A percentile compares a stretch with the other conserved stretches of the same genome.
phyloP scores from a whole-genome alignment of 768 basidiomycete genomes.

The Agrocybe pediades region DNA sequence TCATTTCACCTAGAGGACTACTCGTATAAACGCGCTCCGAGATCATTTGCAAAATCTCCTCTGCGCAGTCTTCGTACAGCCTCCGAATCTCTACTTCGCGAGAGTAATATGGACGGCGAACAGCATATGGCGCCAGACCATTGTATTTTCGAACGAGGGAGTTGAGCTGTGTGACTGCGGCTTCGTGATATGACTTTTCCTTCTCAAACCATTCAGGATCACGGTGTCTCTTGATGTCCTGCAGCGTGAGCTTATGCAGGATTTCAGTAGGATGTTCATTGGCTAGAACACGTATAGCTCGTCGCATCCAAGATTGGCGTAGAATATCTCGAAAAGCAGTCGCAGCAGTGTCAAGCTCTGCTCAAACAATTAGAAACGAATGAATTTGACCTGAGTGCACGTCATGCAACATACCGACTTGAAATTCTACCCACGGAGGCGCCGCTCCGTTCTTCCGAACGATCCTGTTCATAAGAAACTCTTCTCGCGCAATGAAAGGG shows the following conservation, averaged over 20 bases:
- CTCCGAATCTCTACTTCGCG: slow-evolving; percentile 59
- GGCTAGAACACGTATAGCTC: slow-evolving; percentile 64
- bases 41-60: slow-evolving; percentile 47
- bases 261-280: slow-evolving; percentile 42
- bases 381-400: background rate
- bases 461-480: slow-evolving; percentile 86
- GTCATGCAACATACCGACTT: slow-evolving; percentile 50
- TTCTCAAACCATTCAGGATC: slow-evolving; percentile 73
- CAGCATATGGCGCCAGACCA: slow-evolving; percentile 74
- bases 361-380: background rate
- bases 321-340: slow-evolving; percentile 65
- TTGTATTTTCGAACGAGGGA: slow-evolving; percentile 79
- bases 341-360: slow-evolving; percentile 70
- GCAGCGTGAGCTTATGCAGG: slow-evolving; percentile 31
- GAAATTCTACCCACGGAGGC: slow-evolving; percentile 87
- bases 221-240: slow-evolving; percentile 45
- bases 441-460: slow-evolving; percentile 80
- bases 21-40: slow-evolving; percentile 9
- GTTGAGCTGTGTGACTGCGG: slow-evolving; percentile 73
- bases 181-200: slow-evolving; percentile 68
- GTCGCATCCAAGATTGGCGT: slow-evolving; percentile 73
- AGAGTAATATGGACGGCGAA: slow-evolving; percentile 63
- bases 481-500: slow-evolving; percentile 70
- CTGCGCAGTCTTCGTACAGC: slow-evolving; percentile 50
- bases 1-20: background rate